Percentiles rank a stretch among this genome's conserved stretches.
Conservation (phyloP, 2,329 filamentous ascomycete species). For the Madurella mycetomatis region DNA sequence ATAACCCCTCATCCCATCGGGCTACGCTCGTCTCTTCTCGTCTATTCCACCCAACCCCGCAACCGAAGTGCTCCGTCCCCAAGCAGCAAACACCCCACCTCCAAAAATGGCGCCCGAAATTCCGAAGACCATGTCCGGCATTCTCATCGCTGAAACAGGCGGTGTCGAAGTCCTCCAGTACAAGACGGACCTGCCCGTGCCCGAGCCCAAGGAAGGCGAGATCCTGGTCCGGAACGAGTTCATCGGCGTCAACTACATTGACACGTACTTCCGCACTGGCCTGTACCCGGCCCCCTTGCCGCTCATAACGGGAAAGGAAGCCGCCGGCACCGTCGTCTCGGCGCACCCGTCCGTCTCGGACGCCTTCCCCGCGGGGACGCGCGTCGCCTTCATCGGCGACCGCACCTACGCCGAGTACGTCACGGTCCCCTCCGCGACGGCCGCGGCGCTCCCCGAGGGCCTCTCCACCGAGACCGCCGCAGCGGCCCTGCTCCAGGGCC, state of each 20-base stretch:
- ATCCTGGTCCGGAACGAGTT: conserved; percentile 77
- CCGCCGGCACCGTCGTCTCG: conserved; percentile 61
- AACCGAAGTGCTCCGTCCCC: no score
- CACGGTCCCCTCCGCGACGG: conserved; percentile 46
- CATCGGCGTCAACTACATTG: conserved; percentile 83
- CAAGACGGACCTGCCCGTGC: conserved; percentile 66
- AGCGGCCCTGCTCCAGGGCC: conserved; percentile 70
- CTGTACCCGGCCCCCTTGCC: conserved; percentile 71
- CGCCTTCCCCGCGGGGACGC: conserved; percentile 60
- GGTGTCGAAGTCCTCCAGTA: conserved; percentile 68
- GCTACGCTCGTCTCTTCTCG: no score
- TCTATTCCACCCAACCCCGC: no score
- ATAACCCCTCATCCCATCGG: no score
- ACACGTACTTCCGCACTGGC: conserved; percentile 83
- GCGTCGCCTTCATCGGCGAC: conserved; percentile 63
- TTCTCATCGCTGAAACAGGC: conserved; percentile 68
- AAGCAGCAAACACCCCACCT: no score
- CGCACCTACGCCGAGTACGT: conserved; percentile 56
- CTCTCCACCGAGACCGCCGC: conserved; percentile 60
- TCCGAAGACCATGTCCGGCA: conserved; percentile 66
- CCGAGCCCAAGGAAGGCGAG: conserved; percentile 62
- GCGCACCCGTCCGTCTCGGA: conserved; percentile 29
- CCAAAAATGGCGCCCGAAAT: conserved; percentile 29
- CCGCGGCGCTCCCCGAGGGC: conserved; percentile 57
- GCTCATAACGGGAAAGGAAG: conserved; percentile 75